A percentile compares a stretch with the other conserved stretches of the same genome.
phyloP scores from a whole-genome alignment of 1,284 basidiomycete genomes.

The Erythrobasidium hasegawianum region DNA sequence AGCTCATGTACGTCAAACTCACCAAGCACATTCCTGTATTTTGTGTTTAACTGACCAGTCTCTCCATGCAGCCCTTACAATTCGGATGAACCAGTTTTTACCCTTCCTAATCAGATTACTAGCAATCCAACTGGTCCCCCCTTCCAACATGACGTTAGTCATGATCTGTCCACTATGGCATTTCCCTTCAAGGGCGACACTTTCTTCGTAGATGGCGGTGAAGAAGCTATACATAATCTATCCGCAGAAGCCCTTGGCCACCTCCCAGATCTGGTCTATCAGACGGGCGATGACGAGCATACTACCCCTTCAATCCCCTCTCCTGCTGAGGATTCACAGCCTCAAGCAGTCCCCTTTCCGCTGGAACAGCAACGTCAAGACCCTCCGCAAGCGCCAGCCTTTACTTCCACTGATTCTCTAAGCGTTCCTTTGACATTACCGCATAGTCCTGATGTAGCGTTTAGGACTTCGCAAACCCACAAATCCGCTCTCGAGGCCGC shows the following conservation, averaged over 20 bases:
- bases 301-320: not conserved
- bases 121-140: no score
- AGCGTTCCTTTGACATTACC: not conserved
- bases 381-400: not conserved
- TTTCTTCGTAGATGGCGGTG: no score
- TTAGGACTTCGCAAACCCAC: no score
- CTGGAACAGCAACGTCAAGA: no score
- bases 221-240: no score
- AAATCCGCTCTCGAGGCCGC: no score
- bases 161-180: not conserved
- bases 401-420: not conserved
- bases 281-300: not conserved
- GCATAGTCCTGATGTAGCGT: not conserved
- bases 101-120: not conserved
- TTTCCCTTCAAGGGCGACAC: not conserved
- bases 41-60: not conserved
- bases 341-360: not conserved
- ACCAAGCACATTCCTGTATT: no score
- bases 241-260: not conserved
- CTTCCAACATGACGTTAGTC: not conserved
- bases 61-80: slow-evolving; percentile 8
- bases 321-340: not conserved
- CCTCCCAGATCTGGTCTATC: not conserved
- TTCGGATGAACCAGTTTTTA: slow-evolving; percentile 15
- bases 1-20: slow-evolving; percentile 20